Base-by-base conservation (phyloP, 805 yeast species). In the Scheffersomyces lignosus region DNA sequence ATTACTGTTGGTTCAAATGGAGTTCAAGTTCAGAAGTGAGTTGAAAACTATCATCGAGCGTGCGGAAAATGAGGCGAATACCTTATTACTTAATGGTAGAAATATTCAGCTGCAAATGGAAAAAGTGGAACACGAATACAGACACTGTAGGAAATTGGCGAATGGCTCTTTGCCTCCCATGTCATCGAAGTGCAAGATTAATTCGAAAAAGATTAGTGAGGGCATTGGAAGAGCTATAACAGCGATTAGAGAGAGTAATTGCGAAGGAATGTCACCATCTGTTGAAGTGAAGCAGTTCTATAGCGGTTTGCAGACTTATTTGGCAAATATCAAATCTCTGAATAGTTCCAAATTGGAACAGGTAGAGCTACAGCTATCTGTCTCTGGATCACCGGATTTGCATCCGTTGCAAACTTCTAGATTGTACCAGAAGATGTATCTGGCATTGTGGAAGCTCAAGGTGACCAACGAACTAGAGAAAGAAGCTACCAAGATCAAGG, bases 391-490 rank as follows among this genome's bases (percentile, higher is more conserved):
- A n/a, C n/a, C n/a, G n/a, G n/a, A n/a, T n/a, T n/a, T n/a, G n/a
- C n/a, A n/a, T n/a, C n/a, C n/a, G n/a, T n/a, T n/a, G n/a, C n/a
- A n/a, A n/a, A 20, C 24, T 10, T 7, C 24, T 16, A 40, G 33
- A 16, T 34, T 40, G 14, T 51, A 43, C 33, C 35, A 42, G 25
- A 38, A 37, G 32, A 49, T 48, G 38, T 27, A 38, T 15, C 31
- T 33, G 25, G 26, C 38, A 15, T 40, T 54, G 33, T 24, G 32
- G 15, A 50, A 48, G 33, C 27, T 54, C 34, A 35, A 40, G 29
- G 12, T 31, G 22, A 28, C 48, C 12, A 46, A 44, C 27, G 38
- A 37, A 25, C 22, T 51, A 7, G 24, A 20, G 10, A 7, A 20
- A 10, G 24, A 20, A 20, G 27, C 31, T 45, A 24, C 15, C 41